Base-by-base conservation (phyloP, 768 basidiomycete genomes). In the Nevesoporus exiguus region DNA sequence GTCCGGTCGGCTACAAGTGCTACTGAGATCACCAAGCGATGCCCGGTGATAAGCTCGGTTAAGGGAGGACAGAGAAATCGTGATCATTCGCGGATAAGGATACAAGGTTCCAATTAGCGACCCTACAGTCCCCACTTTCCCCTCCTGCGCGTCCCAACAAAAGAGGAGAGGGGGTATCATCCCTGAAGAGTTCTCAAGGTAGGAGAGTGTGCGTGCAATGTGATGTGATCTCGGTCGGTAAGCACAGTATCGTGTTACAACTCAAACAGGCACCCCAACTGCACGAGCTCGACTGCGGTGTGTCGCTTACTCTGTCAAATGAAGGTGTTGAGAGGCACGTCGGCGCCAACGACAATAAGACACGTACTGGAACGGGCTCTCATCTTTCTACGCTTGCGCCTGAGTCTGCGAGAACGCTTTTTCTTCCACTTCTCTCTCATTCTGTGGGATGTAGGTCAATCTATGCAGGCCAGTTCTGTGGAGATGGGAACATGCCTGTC, bases 361-460 rank as follows among this genome's bases (percentile, higher is more conserved):
- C 40, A 86, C 90, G 61, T 64, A 93, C 90, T 93, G 80, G 90
- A 93, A 76, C 90, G 90, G 59, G 90, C 90, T 73, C 90, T 84
- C 90, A 93, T 93, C 82, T 93, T 93, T 88, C 90, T 86, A 80
- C 90, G 88, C 70, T 93, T 93, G 75, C 90, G 88, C 71, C 91
- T 81, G 78, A 93, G 91, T 71, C 91, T 89, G 73, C 90, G 85
- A 61, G 90, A 90, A 71, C 90, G 83, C 81, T 93, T 93, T 78
- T 93, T 93, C 85, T 92, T 92, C 90, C 90, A 93, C 86, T 93
- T 93, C 76, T 92, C 90, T 89, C 90, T 90, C 90, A 92, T 93
- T 61, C 82, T 87, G 50, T 14, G n/a, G 17, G 11, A 19, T 31
- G 22, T 13, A 2, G 0, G 15, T 67, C 48, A 62, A 49, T 15